Base-by-base conservation (phyloP, 1,284 basidiomycete species). In the Ustilago trichophora region DNA sequence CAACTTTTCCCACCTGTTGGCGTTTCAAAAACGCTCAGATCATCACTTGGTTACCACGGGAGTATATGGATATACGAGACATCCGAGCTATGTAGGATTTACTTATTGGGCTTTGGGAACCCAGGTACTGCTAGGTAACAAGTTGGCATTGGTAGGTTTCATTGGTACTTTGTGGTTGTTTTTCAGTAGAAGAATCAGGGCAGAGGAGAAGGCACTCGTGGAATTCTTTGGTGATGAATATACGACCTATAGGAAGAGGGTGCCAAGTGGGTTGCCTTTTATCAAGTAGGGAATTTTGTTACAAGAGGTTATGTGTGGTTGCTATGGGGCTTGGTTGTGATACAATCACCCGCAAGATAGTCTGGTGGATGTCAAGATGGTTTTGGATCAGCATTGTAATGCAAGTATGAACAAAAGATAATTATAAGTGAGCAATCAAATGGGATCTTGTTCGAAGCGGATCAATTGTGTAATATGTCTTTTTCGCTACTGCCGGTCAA, bases 81-180 rank as follows among this genome's bases (percentile, higher is more conserved):
- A 99, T 82, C 96, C 96, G 9, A 96, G 93, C 0, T 99, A 99
- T 75, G 87, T 91, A 0, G 96, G 95, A 3, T 99, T 98, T 85
- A 96, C 91, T 83, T 98, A 95, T 82, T 98, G 95, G 95, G 94
- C 93, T 0, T 76, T 98, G 26, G 92, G 92, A 1, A 97, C 94
- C 0, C 94, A 98, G 80, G 82, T 98, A n/a, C 86, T 93, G 4
- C 85, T 98, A 22, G 91, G 91, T 74, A 98, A 98, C 80, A 87
- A 91, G 0, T 34, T 93, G 21, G 88, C 88, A 12, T 89, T 92
- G 76, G 46, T 87, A 2, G 77, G 87, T 3, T 93, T 88, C 65
- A 69, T 83, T 15, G 68, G 86, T 27, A 81, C 93, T 1, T 84
- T 98, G 16, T 92, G 90, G 87, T 84, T 87, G 43, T 98, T 98